Base-by-base conservation (phyloP, 164 flowering plant genomes). In the Sedum album region DNA sequence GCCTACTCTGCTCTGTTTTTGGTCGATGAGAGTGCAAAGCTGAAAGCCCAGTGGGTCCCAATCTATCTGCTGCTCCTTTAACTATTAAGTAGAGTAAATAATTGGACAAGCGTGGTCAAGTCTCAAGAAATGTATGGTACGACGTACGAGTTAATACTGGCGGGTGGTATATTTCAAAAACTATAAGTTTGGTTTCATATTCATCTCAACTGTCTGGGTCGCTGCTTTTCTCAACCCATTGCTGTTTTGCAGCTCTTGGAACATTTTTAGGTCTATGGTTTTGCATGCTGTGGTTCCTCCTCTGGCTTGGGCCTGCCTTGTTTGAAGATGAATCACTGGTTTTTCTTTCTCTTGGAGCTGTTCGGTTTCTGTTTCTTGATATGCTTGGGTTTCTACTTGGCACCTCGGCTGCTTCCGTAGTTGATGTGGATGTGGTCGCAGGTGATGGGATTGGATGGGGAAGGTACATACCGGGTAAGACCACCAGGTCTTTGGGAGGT, bases 391-490 rank as follows among this genome's bases (percentile, higher is more conserved):
- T 70, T 30, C 44, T 73, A 13, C 67, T 75, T 65, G 75, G 79
- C 66, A 33, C 68, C 65, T 77, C 82, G 5, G 35, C 18, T 6
- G 53, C 25, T 69, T 75, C 73, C 31, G 60, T 35, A 5, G 73
- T 61, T 1, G 74, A 49, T 25, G 49, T 20, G 18, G 61, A 2
- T 31, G 55, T 23, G 21, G 61, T 5, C 2, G 71, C 31, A n/a
- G 80, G 66, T 17, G 44, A 31, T 33, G 70, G 28, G 36, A 64
- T 69, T 23, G 87, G 72, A 63, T 70, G 83, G 0, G 81, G 84
- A 78, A 87, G 86, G 78, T 72, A 86, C 82, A 87, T 79, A 66
- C 95, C 93, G 7, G 95, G 91, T 71, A 77, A 44, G 48, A 92
- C 73, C 5, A 82, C 82, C 31, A 83, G 73, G 49, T 68, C 66